Percentiles rank a stretch among this genome's conserved stretches.
These are phyloP conservation scores for Verticillium klebahnii DNA, from an alignment of 2,329 filamentous ascomycete species.

Conservation along the genomic window DNA sequence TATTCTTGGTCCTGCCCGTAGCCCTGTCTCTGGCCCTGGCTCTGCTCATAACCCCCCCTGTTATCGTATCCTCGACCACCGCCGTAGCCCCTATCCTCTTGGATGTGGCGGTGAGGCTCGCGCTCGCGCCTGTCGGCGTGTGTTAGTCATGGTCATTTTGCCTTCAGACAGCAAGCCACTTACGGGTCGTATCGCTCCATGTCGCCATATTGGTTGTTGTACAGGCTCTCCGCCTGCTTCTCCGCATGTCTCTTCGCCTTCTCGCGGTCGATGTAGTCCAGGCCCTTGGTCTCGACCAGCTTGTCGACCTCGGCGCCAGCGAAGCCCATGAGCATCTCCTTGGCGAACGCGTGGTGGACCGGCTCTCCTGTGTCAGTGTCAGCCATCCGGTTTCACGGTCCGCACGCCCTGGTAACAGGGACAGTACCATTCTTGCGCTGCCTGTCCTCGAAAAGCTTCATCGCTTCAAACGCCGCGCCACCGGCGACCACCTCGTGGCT, in stretches of 20 bases:
- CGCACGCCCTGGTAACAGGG: background rate
- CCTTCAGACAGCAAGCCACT: constrained; percentile 20
- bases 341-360: constrained; percentile 70
- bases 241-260: constrained; percentile 55
- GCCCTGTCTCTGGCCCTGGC: background rate
- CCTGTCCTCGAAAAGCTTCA: constrained; percentile 75
- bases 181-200: constrained; percentile 53
- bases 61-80: background rate
- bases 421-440: constrained; percentile 61
- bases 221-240: constrained; percentile 53
- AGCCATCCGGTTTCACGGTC: background rate
- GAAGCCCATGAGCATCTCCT: constrained; percentile 69
- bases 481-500: constrained; percentile 69
- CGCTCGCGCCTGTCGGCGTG: background rate
- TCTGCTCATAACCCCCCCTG: background rate
- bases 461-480: constrained; percentile 72
- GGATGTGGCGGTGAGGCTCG: background rate
- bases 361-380: constrained; percentile 50
- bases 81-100: background rate
- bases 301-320: constrained; percentile 74
- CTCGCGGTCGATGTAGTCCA: constrained; percentile 53
- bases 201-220: constrained; percentile 56
- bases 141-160: background rate
- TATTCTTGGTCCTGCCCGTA: background rate
- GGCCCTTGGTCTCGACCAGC: constrained; percentile 67